Evolutionary conservation across 2,329 filamentous ascomycete genomes (phyloP), one percentile per base, ranked within the genome.

Genomic region (Fusarium piperis): DNA sequence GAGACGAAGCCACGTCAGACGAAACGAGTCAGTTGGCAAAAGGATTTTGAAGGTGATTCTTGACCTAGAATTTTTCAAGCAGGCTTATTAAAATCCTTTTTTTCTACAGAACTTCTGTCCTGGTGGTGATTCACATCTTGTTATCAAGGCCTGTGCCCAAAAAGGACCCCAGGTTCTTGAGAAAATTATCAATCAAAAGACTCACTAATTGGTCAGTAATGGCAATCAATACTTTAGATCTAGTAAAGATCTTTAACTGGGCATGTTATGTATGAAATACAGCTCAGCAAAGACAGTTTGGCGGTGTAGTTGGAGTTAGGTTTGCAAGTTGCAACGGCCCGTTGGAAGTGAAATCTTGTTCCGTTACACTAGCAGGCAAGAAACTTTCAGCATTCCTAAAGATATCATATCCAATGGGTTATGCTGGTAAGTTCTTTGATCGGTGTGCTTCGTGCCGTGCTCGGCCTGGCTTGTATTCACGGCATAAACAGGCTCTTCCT

Each of bases 1-100:
- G 15, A 48, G 44, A 48, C 6, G 26, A 48, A 48, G 44, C 44
- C 44, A 48, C 44, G 16, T 48, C 44, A 48, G 44, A 48, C 44
- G 26, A 28, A 48, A n/a, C 44, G 10, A 30, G 41, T 28, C 23
- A 48, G 44, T 18, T 48, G 26, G 15, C 16, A 18, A 48, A 35
- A 48, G n/a, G 44, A 48, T 13, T 16, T 48, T 48, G 16, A 30
- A 16, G 16, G 6, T 30, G 11, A n/a, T 48, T 48, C 26, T 30
- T 10, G 11, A 7, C 10, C 10, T n/a, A 12, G 3, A 12, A 30
- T 16, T 30, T 30, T 16, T 48, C n/a, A 10, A 48, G 44, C 1
- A 30, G n/a, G 15, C 3, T 48, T 10, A 6, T 48, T 16, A 16
- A 48, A 6, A 28, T 30, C 6, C 6, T 6, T n/a, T 30, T 30